These are phyloP conservation scores for Plasmodium falciparum DNA, from an alignment of 169 alveolate genomes.

Conservation along the genomic window DNA sequence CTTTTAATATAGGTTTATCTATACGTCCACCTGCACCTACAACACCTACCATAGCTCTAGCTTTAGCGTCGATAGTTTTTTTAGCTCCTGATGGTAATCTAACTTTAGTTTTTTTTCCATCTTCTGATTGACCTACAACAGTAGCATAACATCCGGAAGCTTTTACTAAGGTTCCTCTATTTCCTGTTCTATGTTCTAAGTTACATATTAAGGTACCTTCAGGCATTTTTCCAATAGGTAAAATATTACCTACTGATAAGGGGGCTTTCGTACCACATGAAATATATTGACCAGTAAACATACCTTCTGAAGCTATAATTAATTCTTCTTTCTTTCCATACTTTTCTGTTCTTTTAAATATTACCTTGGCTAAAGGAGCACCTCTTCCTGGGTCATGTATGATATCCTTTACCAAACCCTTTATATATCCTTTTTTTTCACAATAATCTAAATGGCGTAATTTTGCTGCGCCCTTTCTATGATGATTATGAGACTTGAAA, in stretches of 20 bases:
- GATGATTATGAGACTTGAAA: slow-evolving; percentile 94
- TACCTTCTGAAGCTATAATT: slow-evolving; percentile 99
- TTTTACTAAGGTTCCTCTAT: slow-evolving; percentile 98
- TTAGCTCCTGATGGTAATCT: slow-evolving; percentile 99
- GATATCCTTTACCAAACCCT: slow-evolving; percentile 98
- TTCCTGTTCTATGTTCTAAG: slow-evolving; percentile 98
- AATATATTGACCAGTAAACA: slow-evolving; percentile 98
- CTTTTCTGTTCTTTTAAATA: slow-evolving; percentile 97
- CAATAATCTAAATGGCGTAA: slow-evolving; percentile 96
- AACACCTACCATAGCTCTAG: slow-evolving; percentile 98
- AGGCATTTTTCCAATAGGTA: slow-evolving; percentile 98
- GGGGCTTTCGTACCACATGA: slow-evolving; percentile 98
- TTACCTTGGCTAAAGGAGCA: slow-evolving; percentile 97
- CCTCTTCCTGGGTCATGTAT: slow-evolving; percentile 99
- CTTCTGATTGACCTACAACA: slow-evolving; percentile 97
- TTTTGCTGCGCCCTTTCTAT: slow-evolving; percentile 97
- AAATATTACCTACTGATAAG: slow-evolving; percentile 97
- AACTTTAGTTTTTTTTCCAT: slow-evolving; percentile 97
- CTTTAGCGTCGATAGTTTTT: slow-evolving; percentile 92
- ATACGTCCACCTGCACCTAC: slow-evolving; percentile 99
- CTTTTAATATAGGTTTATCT: slow-evolving; percentile 99
- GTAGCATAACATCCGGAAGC: slow-evolving; percentile 98
- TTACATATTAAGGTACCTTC: slow-evolving; percentile 99
- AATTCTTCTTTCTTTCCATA: slow-evolving; percentile 95
- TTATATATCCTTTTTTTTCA: slow-evolving; percentile 94